Percentiles rank a stretch among this genome's conserved stretches.
Conservation (phyloP, 768 basidiomycete genomes). For the Rhodosporidiobolus sp. region DNA sequence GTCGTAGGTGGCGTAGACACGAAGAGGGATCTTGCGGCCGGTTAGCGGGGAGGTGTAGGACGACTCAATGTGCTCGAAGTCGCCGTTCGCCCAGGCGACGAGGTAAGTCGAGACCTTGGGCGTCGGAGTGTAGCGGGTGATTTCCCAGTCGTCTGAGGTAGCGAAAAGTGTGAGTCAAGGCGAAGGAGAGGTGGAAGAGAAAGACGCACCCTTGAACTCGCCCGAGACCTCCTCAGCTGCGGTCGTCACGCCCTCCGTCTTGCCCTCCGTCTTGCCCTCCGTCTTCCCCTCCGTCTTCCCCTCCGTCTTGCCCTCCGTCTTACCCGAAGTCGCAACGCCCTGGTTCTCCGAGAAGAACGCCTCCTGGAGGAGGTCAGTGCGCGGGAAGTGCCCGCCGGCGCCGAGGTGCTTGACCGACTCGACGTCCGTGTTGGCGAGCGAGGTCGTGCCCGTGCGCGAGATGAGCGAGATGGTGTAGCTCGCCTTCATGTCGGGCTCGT, state of each 20-base stretch:
- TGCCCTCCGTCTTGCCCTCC: constrained; percentile 43
- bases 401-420: constrained; percentile 58
- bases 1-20: constrained; percentile 80
- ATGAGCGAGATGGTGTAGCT: constrained; percentile 56
- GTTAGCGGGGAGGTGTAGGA: constrained; percentile 75
- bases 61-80: constrained; percentile 68
- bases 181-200: background rate
- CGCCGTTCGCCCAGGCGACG: constrained; percentile 62
- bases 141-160: constrained; percentile 62
- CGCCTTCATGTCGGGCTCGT: constrained; percentile 86
- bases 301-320: constrained; percentile 46
- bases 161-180: background rate
- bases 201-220: constrained; percentile 36
- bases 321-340: no score
- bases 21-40: constrained; percentile 73
- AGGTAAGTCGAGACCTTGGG: constrained; percentile 61
- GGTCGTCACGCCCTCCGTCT: background rate
- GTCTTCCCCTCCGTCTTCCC: constrained; percentile 49
- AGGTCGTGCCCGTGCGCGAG: constrained; percentile 70
- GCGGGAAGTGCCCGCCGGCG: constrained; percentile 32
- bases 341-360: constrained; percentile 43
- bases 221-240: constrained; percentile 22
- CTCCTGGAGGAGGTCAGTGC: constrained; percentile 42
- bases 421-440: constrained; percentile 82
- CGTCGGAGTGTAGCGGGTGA: constrained; percentile 74